A percentile compares a stretch with the other conserved stretches of the same genome.
Evolutionary conservation across 2,329 filamentous ascomycete species (phyloP).

Genomic region (Trichoderma koningii): DNA sequence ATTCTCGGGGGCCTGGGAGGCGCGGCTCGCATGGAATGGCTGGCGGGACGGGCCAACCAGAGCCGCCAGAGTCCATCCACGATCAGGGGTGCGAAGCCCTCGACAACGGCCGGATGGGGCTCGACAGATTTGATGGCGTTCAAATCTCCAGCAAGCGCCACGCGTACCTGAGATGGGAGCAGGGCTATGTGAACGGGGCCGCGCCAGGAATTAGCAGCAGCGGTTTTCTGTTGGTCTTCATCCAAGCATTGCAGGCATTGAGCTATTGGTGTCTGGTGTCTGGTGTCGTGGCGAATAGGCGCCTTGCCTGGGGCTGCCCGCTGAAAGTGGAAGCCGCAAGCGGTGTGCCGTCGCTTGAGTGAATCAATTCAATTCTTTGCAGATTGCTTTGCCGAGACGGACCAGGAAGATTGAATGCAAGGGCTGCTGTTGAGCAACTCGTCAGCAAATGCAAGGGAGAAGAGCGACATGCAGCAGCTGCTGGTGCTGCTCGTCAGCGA

Average conservation of each 20-base stretch:
- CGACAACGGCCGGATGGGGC: constrained; percentile 18
- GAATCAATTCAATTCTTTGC: no score
- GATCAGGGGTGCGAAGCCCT: constrained; percentile 14
- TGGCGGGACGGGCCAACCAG: no score
- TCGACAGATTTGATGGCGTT: constrained; percentile 14
- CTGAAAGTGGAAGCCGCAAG: no score
- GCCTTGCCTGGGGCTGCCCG: no score
- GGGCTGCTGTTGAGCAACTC: constrained; percentile 10
- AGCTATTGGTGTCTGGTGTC: no score
- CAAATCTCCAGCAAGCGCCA: constrained; percentile 22
- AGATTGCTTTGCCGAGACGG: neutral
- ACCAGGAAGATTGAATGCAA: neutral
- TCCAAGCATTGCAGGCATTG: no score
- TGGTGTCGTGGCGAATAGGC: no score
- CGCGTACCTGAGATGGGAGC: constrained; percentile 10
- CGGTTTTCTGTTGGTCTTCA: neutral
- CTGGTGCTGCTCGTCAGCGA: neutral
- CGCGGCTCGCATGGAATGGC: constrained; percentile 17
- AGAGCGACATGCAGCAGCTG: neutral
- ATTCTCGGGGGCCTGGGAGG: neutral
- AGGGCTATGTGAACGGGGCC: neutral
- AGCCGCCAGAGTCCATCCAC: neutral
- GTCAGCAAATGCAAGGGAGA: constrained; percentile 24
- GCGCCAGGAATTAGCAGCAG: neutral
- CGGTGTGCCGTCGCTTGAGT: no score